Evolutionary conservation across 139 green algal genomes (phyloP).

Genomic region (Haematococcus lacustris): DNA sequence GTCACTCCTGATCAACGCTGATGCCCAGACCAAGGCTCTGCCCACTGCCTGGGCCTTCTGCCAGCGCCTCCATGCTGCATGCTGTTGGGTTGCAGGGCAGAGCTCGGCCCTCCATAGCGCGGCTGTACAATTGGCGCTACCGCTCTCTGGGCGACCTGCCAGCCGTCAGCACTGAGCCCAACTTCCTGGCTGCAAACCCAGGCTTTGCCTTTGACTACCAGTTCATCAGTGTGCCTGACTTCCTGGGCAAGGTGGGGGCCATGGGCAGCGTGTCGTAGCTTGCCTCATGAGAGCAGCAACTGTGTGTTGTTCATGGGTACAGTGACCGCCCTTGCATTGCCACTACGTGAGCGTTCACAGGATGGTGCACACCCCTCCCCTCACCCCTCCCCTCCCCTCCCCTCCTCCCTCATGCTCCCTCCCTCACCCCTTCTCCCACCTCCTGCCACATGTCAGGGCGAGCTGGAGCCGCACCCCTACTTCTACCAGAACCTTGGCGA

Average conservation of each 20-base stretch:
- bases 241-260: conserved; percentile 53
- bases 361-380: no score
- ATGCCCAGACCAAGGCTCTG: no score
- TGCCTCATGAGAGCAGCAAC: no score
- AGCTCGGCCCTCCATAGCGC: conserved; percentile 72
- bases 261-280: no score
- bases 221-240: conserved; percentile 86
- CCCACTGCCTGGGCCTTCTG: no score
- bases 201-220: conserved; percentile 91
- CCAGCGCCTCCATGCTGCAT: no score
- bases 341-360: no score
- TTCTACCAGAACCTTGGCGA: conserved; percentile 97
- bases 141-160: conserved; percentile 81
- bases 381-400: no score
- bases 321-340: no score
- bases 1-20: no score
- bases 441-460: conserved; percentile 32
- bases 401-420: neutral
- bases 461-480: conserved; percentile 79
- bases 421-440: neutral
- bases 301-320: no score
- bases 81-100: conserved; percentile 83
- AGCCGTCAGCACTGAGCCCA: conserved; percentile 34
- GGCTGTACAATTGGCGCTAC: conserved; percentile 98
- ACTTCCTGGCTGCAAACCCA: conserved; percentile 71